These are phyloP conservation scores for Selaginella moellendorffii DNA, from an alignment of 75 land plant species.

Conservation along the genomic window DNA sequence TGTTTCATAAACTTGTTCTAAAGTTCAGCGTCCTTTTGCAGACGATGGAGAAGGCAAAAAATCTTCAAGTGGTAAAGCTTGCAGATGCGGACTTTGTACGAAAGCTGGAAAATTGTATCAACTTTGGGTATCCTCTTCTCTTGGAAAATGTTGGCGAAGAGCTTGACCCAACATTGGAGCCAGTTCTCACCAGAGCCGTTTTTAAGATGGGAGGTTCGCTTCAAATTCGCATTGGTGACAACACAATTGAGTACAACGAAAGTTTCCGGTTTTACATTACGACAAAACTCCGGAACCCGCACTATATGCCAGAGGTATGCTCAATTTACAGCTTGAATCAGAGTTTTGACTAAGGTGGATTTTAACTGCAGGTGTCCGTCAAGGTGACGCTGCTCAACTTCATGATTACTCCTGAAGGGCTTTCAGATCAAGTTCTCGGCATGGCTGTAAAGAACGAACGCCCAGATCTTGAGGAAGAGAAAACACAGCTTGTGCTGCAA, in stretches of 20 bases:
- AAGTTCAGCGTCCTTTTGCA: no score
- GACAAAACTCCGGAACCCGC: slow-evolving; percentile 29
- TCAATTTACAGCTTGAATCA: no score
- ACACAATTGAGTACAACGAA: slow-evolving; percentile 23
- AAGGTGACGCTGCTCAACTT: slow-evolving; percentile 31
- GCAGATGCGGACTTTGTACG: slow-evolving; percentile 26
- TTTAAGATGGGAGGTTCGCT: slow-evolving; percentile 24
- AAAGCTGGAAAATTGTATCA: slow-evolving; percentile 31
- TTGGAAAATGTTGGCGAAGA: slow-evolving; percentile 29
- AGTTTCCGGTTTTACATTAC: slow-evolving; percentile 31
- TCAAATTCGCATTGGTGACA: slow-evolving; percentile 29
- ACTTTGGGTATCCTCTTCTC: slow-evolving; percentile 27
- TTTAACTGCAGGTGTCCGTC: slow-evolving; percentile 25
- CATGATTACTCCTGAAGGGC: slow-evolving; percentile 31
- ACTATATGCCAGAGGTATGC: slow-evolving; percentile 37
- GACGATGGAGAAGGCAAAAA: slow-evolving; percentile 25
- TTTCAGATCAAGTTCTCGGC: slow-evolving; percentile 28
- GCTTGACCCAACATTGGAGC: slow-evolving; percentile 31
- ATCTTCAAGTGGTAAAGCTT: slow-evolving; percentile 23
- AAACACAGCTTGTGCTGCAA: slow-evolving; percentile 30
- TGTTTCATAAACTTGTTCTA: no score
- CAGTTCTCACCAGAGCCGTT: slow-evolving; percentile 20
- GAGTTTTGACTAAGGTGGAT: no score
- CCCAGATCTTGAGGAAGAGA: slow-evolving; percentile 32
- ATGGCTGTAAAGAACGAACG: slow-evolving; percentile 31